Percentiles rank a stretch among this genome's conserved stretches.
phyloP scores from a whole-genome alignment of 768 basidiomycete species.

The Lactifluus rugatus region DNA sequence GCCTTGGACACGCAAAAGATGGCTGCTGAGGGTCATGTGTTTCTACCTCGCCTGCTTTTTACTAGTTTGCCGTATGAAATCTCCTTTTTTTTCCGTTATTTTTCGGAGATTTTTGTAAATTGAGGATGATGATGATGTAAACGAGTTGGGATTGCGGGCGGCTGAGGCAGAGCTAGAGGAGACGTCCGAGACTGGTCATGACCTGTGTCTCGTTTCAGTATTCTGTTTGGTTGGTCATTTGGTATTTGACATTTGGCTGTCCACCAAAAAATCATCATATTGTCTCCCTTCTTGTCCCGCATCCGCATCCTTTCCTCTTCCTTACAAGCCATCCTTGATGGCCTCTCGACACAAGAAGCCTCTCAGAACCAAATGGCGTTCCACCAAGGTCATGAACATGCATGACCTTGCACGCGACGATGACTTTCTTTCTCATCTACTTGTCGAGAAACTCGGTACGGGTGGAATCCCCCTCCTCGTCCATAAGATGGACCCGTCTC shows the following conservation, averaged over 20 bases:
- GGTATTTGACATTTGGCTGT: neutral
- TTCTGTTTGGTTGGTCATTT: no score
- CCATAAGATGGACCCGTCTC: conserved; percentile 80
- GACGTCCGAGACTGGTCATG: no score
- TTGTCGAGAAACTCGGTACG: conserved; percentile 83
- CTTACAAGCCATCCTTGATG: conserved; percentile 1
- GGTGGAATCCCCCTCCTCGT: conserved; percentile 71
- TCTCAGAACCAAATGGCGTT: conserved; percentile 42
- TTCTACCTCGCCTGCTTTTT: neutral
- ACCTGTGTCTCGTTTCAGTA: no score
- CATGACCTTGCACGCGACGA: conserved; percentile 84
- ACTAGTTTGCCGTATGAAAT: neutral
- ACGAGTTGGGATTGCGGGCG: no score
- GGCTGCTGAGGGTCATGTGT: neutral
- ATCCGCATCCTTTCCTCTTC: neutral
- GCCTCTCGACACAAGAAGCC: conserved; percentile 1
- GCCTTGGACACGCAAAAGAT: neutral
- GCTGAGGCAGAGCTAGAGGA: no score
- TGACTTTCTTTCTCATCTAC: conserved; percentile 81
- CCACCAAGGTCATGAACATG: conserved; percentile 86
- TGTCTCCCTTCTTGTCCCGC: conserved; percentile 1
- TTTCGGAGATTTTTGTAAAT: no score
- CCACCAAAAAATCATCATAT: no score
- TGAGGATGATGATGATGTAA: no score
- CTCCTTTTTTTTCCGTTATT: neutral